phyloP scores from a whole-genome alignment of 805 yeast genomes.

The Komagataella kurtzmanii region DNA sequence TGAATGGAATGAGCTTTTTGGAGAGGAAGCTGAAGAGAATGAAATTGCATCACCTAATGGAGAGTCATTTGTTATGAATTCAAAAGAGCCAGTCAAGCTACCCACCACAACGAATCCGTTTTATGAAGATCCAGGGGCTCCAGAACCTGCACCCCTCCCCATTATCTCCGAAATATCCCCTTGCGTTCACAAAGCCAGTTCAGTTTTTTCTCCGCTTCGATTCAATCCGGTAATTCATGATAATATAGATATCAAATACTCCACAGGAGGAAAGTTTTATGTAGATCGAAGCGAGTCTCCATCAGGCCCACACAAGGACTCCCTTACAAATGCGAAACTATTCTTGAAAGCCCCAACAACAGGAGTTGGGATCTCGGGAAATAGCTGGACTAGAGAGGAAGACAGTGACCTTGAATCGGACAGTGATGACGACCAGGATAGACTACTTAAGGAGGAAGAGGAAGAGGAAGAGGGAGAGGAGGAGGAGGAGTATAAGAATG shows the following conservation, averaged over 20 bases:
- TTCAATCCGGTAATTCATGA: slow-evolving; percentile 72
- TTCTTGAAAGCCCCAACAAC: slow-evolving; percentile 1
- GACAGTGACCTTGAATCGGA: slow-evolving; percentile 14
- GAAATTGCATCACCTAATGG: slow-evolving; percentile 1
- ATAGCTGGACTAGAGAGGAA: background rate
- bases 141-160: slow-evolving; percentile 49
- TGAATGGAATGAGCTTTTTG: slow-evolving; percentile 1
- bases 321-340: slow-evolving; percentile 2
- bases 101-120: slow-evolving; percentile 27
- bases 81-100: background rate
- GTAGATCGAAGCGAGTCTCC: slow-evolving; percentile 17
- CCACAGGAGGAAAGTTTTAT: slow-evolving; percentile 82
- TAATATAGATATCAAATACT: slow-evolving; percentile 75
- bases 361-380: background rate
- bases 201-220: slow-evolving; percentile 70
- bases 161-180: slow-evolving; percentile 21
- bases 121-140: slow-evolving; percentile 78
- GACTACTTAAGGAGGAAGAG: background rate
- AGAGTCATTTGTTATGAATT: slow-evolving; percentile 1
- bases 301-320: background rate
- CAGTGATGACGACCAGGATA: slow-evolving; percentile 13
- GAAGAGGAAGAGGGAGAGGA: background rate
- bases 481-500: slow-evolving; percentile 4
- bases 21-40: slow-evolving; percentile 3
- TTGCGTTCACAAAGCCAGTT: slow-evolving; percentile 29